Percentiles rank a stretch among this genome's conserved stretches.
These are phyloP conservation scores for Didymella pinodella DNA, from an alignment of 2,329 filamentous ascomycete species.

Conservation along the genomic window DNA sequence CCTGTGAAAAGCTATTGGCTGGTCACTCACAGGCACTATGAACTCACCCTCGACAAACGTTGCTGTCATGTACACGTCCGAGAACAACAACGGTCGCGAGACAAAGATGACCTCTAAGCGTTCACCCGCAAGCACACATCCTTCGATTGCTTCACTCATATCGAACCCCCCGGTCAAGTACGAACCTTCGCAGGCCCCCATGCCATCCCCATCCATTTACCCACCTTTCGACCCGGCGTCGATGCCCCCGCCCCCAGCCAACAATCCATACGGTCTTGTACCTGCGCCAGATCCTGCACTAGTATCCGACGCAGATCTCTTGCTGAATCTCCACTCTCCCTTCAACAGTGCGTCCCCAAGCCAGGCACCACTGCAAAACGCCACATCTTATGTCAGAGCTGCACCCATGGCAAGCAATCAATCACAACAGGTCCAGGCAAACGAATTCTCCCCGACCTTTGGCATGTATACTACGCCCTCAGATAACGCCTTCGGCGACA, in stretches of 20 bases:
- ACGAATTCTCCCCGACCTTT: conserved; percentile 37
- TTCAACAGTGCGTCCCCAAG: conserved; percentile 45
- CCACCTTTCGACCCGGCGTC: conserved; percentile 37
- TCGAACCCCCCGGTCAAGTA: conserved; percentile 38
- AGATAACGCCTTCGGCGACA: conserved; percentile 55
- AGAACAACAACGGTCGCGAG: conserved; percentile 41
- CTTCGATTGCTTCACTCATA: conserved; percentile 45
- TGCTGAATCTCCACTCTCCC: conserved; percentile 60
- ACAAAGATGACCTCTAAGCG: conserved; percentile 33
- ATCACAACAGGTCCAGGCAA: conserved; percentile 6
- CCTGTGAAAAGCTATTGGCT: conserved; percentile 70
- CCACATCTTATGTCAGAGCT: conserved; percentile 31
- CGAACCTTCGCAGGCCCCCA: conserved; percentile 29
- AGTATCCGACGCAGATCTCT: conserved; percentile 57
- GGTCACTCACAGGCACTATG: conserved; percentile 86
- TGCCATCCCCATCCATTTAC: conserved; percentile 36
- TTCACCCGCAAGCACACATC: conserved; percentile 31
- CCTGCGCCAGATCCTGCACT: conserved; percentile 45
- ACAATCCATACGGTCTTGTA: conserved; percentile 32
- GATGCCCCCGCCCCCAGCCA: conserved; percentile 45
- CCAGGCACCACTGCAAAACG: conserved; percentile 24
- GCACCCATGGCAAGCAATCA: conserved; percentile 27
- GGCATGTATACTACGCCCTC: conserved; percentile 36
- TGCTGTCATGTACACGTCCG: conserved; percentile 78
- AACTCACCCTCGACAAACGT: conserved; percentile 86